A percentile compares a stretch with the other conserved stretches of the same genome.
phyloP scores from a whole-genome alignment of 148 eudicot species.

The Camellia granthamiana region DNA sequence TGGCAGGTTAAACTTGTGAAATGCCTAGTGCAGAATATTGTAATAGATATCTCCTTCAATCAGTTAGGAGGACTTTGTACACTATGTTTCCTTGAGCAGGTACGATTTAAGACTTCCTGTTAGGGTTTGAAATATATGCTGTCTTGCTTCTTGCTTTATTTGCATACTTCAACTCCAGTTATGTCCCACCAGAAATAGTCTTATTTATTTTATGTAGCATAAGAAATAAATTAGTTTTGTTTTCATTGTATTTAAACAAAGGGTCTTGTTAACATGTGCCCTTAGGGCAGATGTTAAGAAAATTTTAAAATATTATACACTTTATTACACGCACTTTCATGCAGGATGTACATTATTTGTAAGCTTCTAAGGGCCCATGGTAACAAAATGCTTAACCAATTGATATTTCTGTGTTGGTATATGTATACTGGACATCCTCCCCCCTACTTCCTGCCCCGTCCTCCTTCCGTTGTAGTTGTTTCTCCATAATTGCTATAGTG shows the following conservation, averaged over 20 bases:
- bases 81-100: constrained; percentile 53
- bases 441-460: neutral
- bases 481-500: neutral
- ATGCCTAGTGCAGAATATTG: constrained; percentile 48
- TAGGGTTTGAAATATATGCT: neutral
- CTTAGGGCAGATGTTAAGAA: too few relatives aligned
- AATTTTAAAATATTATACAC: too few relatives aligned
- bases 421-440: neutral
- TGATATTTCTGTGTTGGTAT: neutral
- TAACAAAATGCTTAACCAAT: too few relatives aligned
- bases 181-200: neutral
- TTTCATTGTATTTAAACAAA: neutral
- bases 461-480: neutral
- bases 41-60: constrained; percentile 57
- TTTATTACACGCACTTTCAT: too few relatives aligned
- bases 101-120: constrained; percentile 15
- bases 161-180: neutral
- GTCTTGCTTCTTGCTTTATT: neutral
- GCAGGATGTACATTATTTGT: too few relatives aligned
- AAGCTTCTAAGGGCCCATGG: too few relatives aligned
- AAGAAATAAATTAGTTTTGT: neutral
- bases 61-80: constrained; percentile 65
- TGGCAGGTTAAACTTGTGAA: constrained; percentile 72
- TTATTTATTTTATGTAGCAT: neutral
- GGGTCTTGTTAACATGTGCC: too few relatives aligned